Base-by-base conservation (phyloP, 2,329 filamentous ascomycete species). In the Ophiostoma himal-ulmi region DNA sequence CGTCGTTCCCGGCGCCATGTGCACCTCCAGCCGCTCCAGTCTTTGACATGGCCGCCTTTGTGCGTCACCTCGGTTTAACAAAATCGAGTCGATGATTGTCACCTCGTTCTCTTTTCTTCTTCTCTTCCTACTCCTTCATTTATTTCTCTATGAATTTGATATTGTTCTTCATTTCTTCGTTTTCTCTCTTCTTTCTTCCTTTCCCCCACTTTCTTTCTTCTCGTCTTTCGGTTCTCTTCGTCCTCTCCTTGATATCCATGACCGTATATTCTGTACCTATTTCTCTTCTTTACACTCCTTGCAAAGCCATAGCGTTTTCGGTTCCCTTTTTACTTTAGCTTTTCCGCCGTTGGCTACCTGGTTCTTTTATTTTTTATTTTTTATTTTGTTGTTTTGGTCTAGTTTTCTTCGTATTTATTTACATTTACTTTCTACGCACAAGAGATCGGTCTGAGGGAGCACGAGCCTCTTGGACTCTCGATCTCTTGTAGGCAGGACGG, bases 11-110 rank as follows among this genome's bases (percentile, higher is more conserved):
- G 3, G 52, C 17, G 1, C 64, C 39, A 41, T 30, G 7, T 26
- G 14, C 13, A 20, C 30, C 37, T 13, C 48, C 69, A 5, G 44
- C 44, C 10, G 6, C 20, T n/a, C 52, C 67, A 2, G 44, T 44
- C 14, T 67, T 22, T 30, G 69, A 71, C 36, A 68, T 72, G 26
- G 13, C 30, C 0, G 67, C 62, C 0, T 69, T 72, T 72, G 62
- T 34, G 10, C 54, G 44, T 6, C 54, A 70, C 14, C 44, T 72
- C 20, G 71, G 71, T 14, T 44, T 54, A 2, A 2, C 1, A 7
- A n/a, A 20, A 4, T 6, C 44, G 20, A 36, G 11, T n/a, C 39
- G 52, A 4, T 37, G 22, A 26, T 20, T 20, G 26, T 30, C 30
- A 3, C 30, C 7, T 34, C 34, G 37, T 13, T 20, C 6, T 52